Evolutionary conservation across 164 flowering plant species (phyloP).

Genomic region (Piper longum): DNA sequence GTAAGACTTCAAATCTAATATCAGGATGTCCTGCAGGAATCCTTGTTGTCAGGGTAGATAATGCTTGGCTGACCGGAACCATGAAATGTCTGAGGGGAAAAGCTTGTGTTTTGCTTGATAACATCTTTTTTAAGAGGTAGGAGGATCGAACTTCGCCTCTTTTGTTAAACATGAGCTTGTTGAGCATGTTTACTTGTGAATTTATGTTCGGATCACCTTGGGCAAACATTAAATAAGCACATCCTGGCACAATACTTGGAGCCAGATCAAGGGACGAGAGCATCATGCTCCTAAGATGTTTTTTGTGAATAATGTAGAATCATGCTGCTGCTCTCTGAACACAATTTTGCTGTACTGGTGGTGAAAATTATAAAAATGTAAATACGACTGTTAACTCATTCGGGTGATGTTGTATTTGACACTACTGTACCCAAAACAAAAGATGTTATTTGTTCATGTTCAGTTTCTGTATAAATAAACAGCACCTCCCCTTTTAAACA

Average conservation of each 20-base stretch:
- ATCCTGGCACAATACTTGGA: not conserved
- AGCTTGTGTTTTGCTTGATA: not conserved
- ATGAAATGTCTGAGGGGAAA: not conserved
- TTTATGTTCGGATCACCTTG: not conserved
- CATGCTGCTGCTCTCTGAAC: not conserved
- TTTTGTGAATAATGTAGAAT: not conserved
- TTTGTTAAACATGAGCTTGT: not conserved
- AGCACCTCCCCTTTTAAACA: too few species aligned
- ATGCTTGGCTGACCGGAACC: not conserved
- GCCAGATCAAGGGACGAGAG: not conserved
- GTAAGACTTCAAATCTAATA: too few species aligned
- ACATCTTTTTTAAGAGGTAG: not conserved
- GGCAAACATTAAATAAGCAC: not conserved
- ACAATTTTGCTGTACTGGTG: not conserved
- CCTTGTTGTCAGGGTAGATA: not conserved
- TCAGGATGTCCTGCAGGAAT: not conserved
- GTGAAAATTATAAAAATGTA: not conserved
- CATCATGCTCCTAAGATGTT: not conserved
- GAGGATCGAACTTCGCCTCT: not conserved
- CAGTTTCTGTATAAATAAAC: too few species aligned
- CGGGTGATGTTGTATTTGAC: not conserved
- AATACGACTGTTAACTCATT: not conserved
- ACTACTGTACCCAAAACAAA: not conserved
- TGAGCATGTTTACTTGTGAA: not conserved
- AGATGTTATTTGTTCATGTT: too few species aligned